Conservation (phyloP, 306 rosid genomes). For the Cucurbita argyrosperma region DNA sequence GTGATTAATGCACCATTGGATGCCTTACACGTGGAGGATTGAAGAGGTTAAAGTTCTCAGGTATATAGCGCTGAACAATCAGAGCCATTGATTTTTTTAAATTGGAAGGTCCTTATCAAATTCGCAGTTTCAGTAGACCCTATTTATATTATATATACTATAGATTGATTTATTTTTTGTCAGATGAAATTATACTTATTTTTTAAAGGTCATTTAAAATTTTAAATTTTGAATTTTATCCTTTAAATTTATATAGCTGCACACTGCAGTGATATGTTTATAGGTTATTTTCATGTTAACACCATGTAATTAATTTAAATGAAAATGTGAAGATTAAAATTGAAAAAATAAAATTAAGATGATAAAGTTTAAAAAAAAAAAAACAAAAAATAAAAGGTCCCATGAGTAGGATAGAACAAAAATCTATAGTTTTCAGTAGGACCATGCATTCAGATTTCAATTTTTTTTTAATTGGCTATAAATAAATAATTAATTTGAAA, state of each 20-base stretch:
- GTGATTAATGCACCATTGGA: not conserved
- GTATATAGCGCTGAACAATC: not conserved
- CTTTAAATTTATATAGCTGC: not conserved
- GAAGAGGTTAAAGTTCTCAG: not conserved
- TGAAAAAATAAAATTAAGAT: not conserved
- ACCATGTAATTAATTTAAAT: not conserved
- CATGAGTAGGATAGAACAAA: not conserved
- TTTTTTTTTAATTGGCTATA: not conserved
- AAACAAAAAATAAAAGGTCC: not conserved
- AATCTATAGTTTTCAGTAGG: not conserved
- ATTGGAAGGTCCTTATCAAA: not conserved
- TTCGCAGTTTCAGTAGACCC: not conserved
- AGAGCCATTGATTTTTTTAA: not conserved
- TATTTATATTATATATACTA: too few relatives aligned
- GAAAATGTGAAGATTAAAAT: not conserved
- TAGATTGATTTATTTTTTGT: not conserved
- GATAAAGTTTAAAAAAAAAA: too few relatives aligned
- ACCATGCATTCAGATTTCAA: constrained; percentile 5
- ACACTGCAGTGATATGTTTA: not conserved
- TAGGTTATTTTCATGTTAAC: not conserved
- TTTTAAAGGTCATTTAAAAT: not conserved
- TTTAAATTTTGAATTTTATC: not conserved
- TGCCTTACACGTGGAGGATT: not conserved
- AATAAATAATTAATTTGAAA: not conserved
- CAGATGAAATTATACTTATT: not conserved